Evolutionary conservation across 306 rosid genomes (phyloP).

Genomic region (Vigna reflexopilosa): DNA sequence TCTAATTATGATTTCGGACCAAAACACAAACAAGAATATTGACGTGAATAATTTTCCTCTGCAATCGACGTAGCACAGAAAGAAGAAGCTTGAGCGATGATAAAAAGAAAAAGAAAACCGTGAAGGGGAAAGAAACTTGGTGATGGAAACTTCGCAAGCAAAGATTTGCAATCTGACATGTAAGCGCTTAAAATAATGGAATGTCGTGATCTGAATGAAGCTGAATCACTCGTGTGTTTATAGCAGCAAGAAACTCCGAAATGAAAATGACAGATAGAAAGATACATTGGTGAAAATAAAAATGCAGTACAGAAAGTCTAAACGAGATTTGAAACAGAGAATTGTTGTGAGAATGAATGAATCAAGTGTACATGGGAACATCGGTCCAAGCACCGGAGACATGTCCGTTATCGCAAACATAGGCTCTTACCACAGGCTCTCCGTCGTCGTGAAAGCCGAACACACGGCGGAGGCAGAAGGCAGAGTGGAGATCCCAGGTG

Average conservation of each 20-base stretch:
- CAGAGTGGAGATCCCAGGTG: conserved; percentile 92
- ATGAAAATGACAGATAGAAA: not conserved
- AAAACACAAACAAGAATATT: no score
- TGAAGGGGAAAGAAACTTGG: no score
- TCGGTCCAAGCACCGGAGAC: conserved; percentile 99
- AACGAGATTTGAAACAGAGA: not conserved
- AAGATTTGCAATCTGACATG: not conserved
- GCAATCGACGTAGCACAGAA: no score
- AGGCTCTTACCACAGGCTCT: conserved; percentile 92
- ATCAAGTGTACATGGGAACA: conserved; percentile 70
- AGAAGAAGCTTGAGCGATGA: no score
- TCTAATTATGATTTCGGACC: no score
- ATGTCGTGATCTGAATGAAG: no score
- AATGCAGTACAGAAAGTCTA: not conserved
- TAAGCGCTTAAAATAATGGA: no score
- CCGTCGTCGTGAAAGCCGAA: conserved; percentile 95
- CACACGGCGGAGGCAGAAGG: conserved; percentile 77
- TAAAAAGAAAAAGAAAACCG: no score
- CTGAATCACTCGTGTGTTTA: no score
- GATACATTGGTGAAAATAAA: not conserved
- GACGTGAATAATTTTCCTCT: no score
- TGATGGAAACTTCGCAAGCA: no score
- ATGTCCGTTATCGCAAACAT: conserved; percentile 92
- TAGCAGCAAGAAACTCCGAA: no score
- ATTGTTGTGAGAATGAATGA: not conserved